A percentile compares a stretch with the other conserved stretches of the same genome.
phyloP scores from a whole-genome alignment of 139 green algal genomes.

The Micromonas commoda region DNA sequence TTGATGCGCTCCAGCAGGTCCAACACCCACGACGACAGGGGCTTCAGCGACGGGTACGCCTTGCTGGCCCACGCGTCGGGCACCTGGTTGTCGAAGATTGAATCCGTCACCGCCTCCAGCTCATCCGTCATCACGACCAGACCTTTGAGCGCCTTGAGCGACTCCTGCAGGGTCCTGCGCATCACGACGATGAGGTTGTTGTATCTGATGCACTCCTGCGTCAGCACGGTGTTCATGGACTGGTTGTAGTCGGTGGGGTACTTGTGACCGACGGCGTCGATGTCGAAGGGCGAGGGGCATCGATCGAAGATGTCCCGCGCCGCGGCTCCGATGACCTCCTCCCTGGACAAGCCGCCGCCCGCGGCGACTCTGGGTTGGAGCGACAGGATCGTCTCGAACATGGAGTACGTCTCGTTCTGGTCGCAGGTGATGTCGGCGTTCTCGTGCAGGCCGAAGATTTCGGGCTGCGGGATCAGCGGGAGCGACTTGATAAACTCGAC shows the following conservation, averaged over 20 bases:
- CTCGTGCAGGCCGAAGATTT: slow-evolving; percentile 57
- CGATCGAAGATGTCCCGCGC: background rate
- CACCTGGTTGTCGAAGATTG: slow-evolving; percentile 77
- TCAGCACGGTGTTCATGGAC: slow-evolving; percentile 84
- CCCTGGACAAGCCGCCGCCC: slow-evolving; percentile 35
- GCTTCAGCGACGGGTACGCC: slow-evolving; percentile 79
- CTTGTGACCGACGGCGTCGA: slow-evolving; percentile 49
- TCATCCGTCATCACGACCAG: slow-evolving; percentile 63
- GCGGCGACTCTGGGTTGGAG: slow-evolving; percentile 60
- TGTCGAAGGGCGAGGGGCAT: slow-evolving; percentile 50
- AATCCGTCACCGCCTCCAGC: slow-evolving; percentile 61
- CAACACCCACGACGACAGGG: slow-evolving; percentile 61
- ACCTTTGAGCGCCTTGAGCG: slow-evolving; percentile 51
- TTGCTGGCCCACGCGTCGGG: slow-evolving; percentile 69
- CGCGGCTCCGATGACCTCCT: slow-evolving; percentile 46
- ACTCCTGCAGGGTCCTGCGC: slow-evolving; percentile 40
- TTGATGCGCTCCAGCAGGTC: slow-evolving; percentile 64
- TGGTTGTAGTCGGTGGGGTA: slow-evolving; percentile 75
- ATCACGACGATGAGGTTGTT: slow-evolving; percentile 63
- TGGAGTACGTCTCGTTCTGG: slow-evolving; percentile 69
- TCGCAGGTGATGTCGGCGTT: slow-evolving; percentile 62
- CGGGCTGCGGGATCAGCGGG: slow-evolving; percentile 42
- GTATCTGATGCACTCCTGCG: slow-evolving; percentile 59
- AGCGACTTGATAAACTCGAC: slow-evolving; percentile 48
- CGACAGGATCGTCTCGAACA: slow-evolving; percentile 63